Conservation (phyloP, 306 rosid genomes). For the Lupinus albus region DNA sequence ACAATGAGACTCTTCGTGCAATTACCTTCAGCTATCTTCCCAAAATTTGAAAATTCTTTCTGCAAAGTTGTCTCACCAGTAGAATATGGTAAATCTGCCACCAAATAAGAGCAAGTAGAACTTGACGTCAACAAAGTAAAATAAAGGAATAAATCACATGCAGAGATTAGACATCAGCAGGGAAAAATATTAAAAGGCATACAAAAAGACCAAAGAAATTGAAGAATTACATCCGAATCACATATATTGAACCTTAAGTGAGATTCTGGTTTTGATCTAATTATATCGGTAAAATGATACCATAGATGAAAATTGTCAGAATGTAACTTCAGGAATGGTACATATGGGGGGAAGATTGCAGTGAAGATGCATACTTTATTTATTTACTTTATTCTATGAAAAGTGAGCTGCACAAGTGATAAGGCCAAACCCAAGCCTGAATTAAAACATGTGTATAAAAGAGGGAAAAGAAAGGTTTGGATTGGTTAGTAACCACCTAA, state of each 20-base stretch:
- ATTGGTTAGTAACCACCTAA: too few relatives aligned
- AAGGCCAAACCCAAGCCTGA: too few relatives aligned
- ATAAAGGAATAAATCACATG: conserved; percentile 8
- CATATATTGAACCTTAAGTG: not conserved
- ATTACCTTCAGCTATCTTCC: conserved; percentile 85
- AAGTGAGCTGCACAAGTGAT: not conserved
- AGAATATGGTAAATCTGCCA: conserved; percentile 84
- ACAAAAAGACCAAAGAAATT: conserved; percentile 17
- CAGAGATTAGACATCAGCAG: conserved; percentile 24
- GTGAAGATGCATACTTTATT: not conserved
- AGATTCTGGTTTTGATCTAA: conserved; percentile 11
- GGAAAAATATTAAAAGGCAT: not conserved
- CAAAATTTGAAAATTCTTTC: conserved; percentile 73
- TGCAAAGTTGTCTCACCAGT: conserved; percentile 61
- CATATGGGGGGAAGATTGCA: not conserved
- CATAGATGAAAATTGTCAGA: not conserved
- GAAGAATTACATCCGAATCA: conserved; percentile 2
- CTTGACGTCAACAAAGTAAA: conserved; percentile 9
- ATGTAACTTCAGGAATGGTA: conserved; percentile 9
- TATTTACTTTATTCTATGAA: too few relatives aligned
- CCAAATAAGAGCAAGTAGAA: conserved; percentile 37
- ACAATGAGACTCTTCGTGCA: conserved; percentile 17
- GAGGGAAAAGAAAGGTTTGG: too few relatives aligned
- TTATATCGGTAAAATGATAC: conserved; percentile 8
- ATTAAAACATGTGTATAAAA: too few relatives aligned